Base-by-base conservation (phyloP, 1,284 basidiomycete species). In the Stygiomarasmius scandens region DNA sequence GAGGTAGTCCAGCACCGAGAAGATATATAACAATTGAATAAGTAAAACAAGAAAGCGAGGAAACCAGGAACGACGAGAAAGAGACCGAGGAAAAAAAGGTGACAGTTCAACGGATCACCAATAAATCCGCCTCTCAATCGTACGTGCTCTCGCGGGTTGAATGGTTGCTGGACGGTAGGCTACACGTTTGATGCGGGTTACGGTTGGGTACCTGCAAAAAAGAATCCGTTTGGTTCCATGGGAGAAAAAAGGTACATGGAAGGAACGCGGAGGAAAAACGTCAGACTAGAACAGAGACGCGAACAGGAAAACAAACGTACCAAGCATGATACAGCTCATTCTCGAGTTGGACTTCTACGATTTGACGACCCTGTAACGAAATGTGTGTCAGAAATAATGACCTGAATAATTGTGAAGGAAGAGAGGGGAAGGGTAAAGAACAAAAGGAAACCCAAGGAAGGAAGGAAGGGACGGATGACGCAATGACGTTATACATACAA, bases 311-410 rank as follows among this genome's bases (percentile, higher is more conserved):
- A 38, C 43, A 54, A 22, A 72, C 76, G 59, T 65, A 87, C 85
- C 82, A 88, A 52, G 87, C 84, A 58, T 87, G 75, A 78, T 86
- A 89, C 58, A 89, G 68, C 29, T 77, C 77, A 22, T 79, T 74
- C 61, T 91, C 88, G 54, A 92, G 82, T 68, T 90, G 90, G 38
- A 93, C 86, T 67, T 92, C 88, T 59, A 92, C 74, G 61, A 92
- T 80, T 74, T 90, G 87, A 56, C 90, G 85, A 56, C 90, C 90
- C 90, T 92, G 66, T 3, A 56, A 44, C 19, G 46, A n/a, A 51
- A 16, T n/a, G n/a, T n/a, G n/a, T n/a, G n/a, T n/a, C n/a, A 43
- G 49, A 19, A 56, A 49, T 20, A 48, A 56, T 22, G 16, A n/a
- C 27, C 20, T 52, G 29, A 27, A n/a, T n/a, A n/a, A n/a, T n/a